Conservation (phyloP, 805 yeast genomes). For the Hanseniaspora valbyensis region DNA sequence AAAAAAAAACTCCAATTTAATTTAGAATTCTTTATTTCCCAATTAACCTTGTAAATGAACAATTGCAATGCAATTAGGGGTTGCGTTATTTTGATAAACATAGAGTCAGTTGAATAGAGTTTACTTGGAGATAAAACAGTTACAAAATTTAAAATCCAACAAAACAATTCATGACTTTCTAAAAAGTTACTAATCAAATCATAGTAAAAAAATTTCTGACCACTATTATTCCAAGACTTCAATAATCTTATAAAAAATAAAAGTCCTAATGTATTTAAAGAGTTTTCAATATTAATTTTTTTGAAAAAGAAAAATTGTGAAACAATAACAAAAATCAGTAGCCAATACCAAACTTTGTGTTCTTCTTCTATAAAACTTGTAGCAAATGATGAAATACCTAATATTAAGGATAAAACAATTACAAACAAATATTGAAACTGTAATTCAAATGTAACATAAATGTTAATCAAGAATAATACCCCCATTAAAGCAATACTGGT, state of each 20-base stretch:
- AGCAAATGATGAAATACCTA: conserved; percentile 58
- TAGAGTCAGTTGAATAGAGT: background rate
- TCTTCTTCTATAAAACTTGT: conserved; percentile 92
- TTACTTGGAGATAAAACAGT: conserved; percentile 27
- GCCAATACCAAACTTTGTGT: conserved; percentile 93
- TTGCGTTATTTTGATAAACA: background rate
- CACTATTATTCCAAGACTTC: conserved; percentile 80
- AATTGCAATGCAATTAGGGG: conserved; percentile 33
- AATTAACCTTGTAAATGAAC: conserved; percentile 44
- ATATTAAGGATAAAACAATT: conserved; percentile 24
- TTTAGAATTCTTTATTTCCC: conserved; percentile 36
- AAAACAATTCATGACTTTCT: conserved; percentile 22
- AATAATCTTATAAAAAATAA: conserved; percentile 42
- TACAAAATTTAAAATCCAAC: conserved; percentile 39
- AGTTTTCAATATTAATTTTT: background rate
- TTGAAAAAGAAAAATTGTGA: conserved; percentile 16
- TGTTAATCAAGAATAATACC: conserved; percentile 16
- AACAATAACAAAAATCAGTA: conserved; percentile 24
- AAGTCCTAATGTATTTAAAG: background rate
- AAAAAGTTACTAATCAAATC: conserved; percentile 19
- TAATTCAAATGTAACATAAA: conserved; percentile 11
- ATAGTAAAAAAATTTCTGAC: conserved; percentile 61
- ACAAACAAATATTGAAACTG: conserved; percentile 12
- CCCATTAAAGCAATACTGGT: conserved; percentile 23
- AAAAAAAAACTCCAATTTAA: background rate